Evolutionary conservation across 345 rosid genomes (phyloP).

Genomic region (Eucalyptus fibrosa): DNA sequence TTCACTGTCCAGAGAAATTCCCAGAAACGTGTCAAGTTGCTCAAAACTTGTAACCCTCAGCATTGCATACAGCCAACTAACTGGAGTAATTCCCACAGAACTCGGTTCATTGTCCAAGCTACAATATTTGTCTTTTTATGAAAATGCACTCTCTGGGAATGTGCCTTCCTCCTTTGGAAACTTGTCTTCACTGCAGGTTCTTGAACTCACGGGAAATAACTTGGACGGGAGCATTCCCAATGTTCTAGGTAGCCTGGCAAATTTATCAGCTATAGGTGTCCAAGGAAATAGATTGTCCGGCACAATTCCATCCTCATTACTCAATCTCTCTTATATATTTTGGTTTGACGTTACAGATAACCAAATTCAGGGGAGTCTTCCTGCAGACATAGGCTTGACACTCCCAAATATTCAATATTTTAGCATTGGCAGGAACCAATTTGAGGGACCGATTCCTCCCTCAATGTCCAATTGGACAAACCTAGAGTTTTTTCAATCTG

Average conservation of each 20-base stretch:
- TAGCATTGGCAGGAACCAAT: not conserved
- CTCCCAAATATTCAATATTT: not conserved
- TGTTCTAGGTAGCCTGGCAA: not conserved
- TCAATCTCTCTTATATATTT: slow-evolving; percentile 4
- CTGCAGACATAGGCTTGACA: not conserved
- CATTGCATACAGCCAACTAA: not conserved
- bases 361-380: slow-evolving; percentile 5
- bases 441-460: not conserved
- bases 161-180: not conserved
- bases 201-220: rapidly evolving
- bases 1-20: not conserved
- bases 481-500: rapidly evolving
- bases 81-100: not conserved
- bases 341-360: not conserved
- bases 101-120: not conserved
- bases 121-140: rapidly evolving
- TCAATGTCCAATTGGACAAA: not conserved
- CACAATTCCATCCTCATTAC: not conserved
- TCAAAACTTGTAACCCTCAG: rapidly evolving
- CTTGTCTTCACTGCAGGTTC: not conserved
- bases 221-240: not conserved
- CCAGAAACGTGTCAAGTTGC: not conserved
- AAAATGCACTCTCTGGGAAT: not conserved
- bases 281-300: not conserved
- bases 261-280: not conserved